Evolutionary conservation across 371 early-diverging fungal species (phyloP).

Genomic region (Syncephalis plumigaleata): DNA sequence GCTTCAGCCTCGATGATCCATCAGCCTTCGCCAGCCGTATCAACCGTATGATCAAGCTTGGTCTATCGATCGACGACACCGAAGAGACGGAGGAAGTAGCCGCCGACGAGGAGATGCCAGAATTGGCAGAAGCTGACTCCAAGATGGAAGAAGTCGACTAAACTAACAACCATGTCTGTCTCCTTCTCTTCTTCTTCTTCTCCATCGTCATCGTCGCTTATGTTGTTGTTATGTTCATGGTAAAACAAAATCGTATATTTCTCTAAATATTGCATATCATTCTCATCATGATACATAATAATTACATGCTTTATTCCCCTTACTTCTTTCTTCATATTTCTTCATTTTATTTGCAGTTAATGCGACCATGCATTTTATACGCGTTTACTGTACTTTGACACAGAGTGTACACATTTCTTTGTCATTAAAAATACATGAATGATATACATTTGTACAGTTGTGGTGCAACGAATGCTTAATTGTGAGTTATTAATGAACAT

Average conservation of each 20-base stretch:
- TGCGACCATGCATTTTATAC: background rate
- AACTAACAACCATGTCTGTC: too few species aligned
- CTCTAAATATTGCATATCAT: too few species aligned
- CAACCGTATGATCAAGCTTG: conserved; percentile 96
- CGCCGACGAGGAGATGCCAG: conserved; percentile 51
- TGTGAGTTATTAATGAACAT: too few species aligned
- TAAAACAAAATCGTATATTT: too few species aligned
- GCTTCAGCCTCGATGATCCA: conserved; percentile 93
- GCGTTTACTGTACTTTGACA: background rate
- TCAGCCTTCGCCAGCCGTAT: conserved; percentile 85
- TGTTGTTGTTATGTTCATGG: too few species aligned
- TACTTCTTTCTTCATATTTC: too few species aligned
- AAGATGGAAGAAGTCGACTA: conserved; percentile 76
- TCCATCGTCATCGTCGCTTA: too few species aligned
- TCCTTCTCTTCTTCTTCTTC: too few species aligned
- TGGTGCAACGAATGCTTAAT: too few species aligned
- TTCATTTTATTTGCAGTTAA: background rate
- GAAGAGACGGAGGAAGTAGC: conserved; percentile 24
- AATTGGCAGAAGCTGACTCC: conserved; percentile 59
- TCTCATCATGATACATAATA: too few species aligned
- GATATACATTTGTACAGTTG: too few species aligned
- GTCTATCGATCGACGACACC: conserved; percentile 81
- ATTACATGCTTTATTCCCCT: too few species aligned
- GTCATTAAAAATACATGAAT: conserved; percentile 15
- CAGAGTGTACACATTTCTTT: background rate